Percentiles rank a stretch among this genome's conserved stretches.
These are phyloP conservation scores for Tolypocladium album DNA, from an alignment of 2,329 filamentous ascomycete species.

Conservation along the genomic window DNA sequence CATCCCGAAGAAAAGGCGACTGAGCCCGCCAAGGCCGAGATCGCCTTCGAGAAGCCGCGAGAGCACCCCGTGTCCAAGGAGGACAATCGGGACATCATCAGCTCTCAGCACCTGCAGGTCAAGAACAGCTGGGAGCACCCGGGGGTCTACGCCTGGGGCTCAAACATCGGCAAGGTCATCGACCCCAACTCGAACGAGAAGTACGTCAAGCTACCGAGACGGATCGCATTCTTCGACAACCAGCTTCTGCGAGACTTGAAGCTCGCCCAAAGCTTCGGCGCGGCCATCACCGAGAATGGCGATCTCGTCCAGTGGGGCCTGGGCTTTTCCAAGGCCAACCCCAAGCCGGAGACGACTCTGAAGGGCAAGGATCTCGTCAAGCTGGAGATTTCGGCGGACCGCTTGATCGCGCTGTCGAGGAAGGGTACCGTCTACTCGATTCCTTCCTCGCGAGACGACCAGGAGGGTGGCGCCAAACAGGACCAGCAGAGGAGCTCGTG, in stretches of 20 bases:
- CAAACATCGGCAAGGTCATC: conserved; percentile 74
- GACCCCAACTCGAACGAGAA: conserved; percentile 71
- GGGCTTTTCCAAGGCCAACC: conserved; percentile 56
- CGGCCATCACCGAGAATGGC: conserved; percentile 77
- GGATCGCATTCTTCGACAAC: conserved; percentile 75
- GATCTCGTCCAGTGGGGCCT: conserved; percentile 88
- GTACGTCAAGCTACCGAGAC: conserved; percentile 67
- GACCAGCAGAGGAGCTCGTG: conserved; percentile 49
- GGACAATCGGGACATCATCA: conserved; percentile 65
- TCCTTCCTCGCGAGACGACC: conserved; percentile 64
- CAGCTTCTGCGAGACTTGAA: conserved; percentile 80
- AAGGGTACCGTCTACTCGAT: conserved; percentile 77
- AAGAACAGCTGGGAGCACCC: conserved; percentile 73
- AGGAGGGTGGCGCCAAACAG: conserved; percentile 50
- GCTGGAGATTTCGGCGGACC: conserved; percentile 68
- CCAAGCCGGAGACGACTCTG: conserved; percentile 59
- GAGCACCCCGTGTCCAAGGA: conserved; percentile 50
- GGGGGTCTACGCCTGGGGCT: conserved; percentile 90
- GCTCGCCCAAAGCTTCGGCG: conserved; percentile 71
- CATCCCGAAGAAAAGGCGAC: conserved; percentile 7
- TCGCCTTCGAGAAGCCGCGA: conserved; percentile 59
- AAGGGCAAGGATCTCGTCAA: conserved; percentile 71
- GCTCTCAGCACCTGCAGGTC: conserved; percentile 79
- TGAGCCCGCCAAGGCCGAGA: conserved; percentile 30
- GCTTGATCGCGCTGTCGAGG: conserved; percentile 67